Percentiles rank a stretch among this genome's conserved stretches.
Conservation (phyloP, 768 basidiomycete species). For the Termitomyces sp. region DNA sequence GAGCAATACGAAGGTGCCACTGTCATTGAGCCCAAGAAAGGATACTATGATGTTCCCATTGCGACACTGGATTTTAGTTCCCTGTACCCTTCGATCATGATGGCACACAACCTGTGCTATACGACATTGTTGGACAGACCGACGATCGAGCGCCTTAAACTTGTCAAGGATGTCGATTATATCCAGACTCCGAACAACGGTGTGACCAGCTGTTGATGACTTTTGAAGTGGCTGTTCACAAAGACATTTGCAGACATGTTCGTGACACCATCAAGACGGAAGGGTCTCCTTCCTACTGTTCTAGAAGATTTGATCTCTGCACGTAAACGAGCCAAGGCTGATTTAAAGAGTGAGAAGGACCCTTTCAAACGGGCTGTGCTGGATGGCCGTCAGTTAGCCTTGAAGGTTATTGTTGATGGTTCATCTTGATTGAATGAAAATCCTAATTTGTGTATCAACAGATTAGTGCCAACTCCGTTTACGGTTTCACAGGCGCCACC, state of each 20-base stretch:
- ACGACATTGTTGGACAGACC: slow-evolving; percentile 86
- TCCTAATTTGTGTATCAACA: slow-evolving; percentile 23
- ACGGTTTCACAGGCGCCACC: slow-evolving; percentile 98
- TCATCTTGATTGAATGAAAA: not conserved
- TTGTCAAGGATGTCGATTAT: slow-evolving; percentile 87
- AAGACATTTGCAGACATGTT: slow-evolving; percentile 67
- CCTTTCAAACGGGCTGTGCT: slow-evolving; percentile 96
- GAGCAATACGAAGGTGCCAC: slow-evolving; percentile 99
- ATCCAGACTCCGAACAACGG: slow-evolving; percentile 95
- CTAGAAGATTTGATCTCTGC: slow-evolving; percentile 92
- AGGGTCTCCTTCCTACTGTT: slow-evolving; percentile 88
- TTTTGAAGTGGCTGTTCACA: not conserved
- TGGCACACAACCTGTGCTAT: slow-evolving; percentile 99
- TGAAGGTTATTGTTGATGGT: slow-evolving; percentile 60
- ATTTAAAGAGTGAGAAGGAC: slow-evolving; percentile 95
- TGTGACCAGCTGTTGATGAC: slow-evolving; percentile 22
- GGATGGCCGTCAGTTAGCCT: slow-evolving; percentile 93
- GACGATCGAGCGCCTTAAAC: slow-evolving; percentile 71
- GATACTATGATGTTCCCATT: slow-evolving; percentile 95
- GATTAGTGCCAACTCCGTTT: slow-evolving; percentile 99
- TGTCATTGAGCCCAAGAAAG: slow-evolving; percentile 95
- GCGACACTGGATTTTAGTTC: slow-evolving; percentile 99
- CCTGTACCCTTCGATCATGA: slow-evolving; percentile 99
- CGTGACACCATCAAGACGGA: slow-evolving; percentile 64
- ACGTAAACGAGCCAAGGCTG: slow-evolving; percentile 91